A percentile compares a stretch with the other conserved stretches of the same genome.
phyloP scores from a whole-genome alignment of 768 basidiomycete genomes.

The Amanita inopinata region DNA sequence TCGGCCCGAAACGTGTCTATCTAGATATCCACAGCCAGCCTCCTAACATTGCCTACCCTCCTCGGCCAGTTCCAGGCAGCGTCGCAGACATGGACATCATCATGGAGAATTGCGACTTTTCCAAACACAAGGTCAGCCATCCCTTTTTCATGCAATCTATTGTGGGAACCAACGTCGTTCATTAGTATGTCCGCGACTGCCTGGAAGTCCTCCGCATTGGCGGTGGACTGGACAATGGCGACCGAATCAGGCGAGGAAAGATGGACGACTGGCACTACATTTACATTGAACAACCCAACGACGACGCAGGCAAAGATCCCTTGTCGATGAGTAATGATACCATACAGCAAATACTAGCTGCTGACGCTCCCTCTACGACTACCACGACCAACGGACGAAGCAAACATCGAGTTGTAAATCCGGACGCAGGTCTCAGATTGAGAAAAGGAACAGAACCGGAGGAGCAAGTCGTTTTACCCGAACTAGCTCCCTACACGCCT shows the following conservation, averaged over 20 bases:
- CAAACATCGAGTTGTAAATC: conserved; percentile 19
- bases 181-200: conserved; percentile 90
- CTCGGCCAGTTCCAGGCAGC: conserved; percentile 71
- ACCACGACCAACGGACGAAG: not conserved
- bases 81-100: conserved; percentile 85
- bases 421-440: conserved; percentile 45
- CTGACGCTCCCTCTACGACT: conserved; percentile 11
- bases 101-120: conserved; percentile 82
- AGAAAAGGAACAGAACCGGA: conserved; percentile 57
- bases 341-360: conserved; percentile 14
- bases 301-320: conserved; percentile 17
- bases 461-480: conserved; percentile 35
- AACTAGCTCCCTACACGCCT: conserved; percentile 33
- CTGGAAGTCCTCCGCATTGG: conserved; percentile 83
- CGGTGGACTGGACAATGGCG: conserved; percentile 72
- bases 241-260: conserved; percentile 61
- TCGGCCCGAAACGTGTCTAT: conserved; percentile 70
- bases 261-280: conserved; percentile 76
- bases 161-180: conserved; percentile 5
- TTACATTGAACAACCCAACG: conserved; percentile 46
- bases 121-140: conserved; percentile 47
- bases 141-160: not conserved
- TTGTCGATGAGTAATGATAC: conserved; percentile 6
- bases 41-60: conserved; percentile 67
- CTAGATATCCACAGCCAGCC: conserved; percentile 52